phyloP scores from a whole-genome alignment of 2,329 filamentous ascomycete genomes.

The Cercospora berteroae region DNA sequence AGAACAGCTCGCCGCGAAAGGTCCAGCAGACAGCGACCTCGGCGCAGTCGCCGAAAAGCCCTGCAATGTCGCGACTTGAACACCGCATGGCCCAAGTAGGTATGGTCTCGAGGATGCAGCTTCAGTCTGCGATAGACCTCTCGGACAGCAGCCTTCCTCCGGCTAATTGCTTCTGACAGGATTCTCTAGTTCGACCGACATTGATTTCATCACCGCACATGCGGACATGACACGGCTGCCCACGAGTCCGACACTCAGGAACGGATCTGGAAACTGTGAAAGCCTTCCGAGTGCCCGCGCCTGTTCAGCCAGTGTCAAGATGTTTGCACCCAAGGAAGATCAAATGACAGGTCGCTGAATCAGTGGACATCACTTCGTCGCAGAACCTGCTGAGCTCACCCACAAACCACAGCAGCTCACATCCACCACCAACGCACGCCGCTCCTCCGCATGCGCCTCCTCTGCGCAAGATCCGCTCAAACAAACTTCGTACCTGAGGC shows the following conservation, averaged over 20 bases:
- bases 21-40: too few species aligned
- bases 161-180: background rate
- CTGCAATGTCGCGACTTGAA: background rate
- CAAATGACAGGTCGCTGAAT: background rate
- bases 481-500: background rate
- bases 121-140: background rate
- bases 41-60: too few species aligned
- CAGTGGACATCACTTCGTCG: background rate
- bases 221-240: background rate
- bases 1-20: too few species aligned
- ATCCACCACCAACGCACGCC: background rate
- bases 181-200: background rate
- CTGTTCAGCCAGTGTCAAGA: background rate
- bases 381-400: background rate
- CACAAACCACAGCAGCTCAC: background rate
- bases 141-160: background rate
- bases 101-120: background rate
- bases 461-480: background rate
- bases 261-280: background rate
- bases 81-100: too few species aligned
- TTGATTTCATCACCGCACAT: background rate
- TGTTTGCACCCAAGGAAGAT: too few species aligned
- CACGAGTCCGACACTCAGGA: background rate
- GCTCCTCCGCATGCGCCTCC: background rate
- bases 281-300: background rate